phyloP scores from a whole-genome alignment of 139 green algal species.

The Coelastrella sp. region DNA sequence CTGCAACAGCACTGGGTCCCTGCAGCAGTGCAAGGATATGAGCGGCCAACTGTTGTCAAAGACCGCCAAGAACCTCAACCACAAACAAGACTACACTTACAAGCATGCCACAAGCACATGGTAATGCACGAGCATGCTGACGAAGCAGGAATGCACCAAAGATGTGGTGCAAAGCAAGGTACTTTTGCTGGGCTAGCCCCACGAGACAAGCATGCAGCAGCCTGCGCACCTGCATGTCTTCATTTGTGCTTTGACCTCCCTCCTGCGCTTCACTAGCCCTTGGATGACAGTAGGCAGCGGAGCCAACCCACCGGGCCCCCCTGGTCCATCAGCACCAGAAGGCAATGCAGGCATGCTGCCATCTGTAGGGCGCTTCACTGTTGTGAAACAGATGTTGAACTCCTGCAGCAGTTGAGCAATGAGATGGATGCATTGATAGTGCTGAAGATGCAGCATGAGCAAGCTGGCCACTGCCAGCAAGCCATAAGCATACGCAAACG shows the following conservation, averaged over 20 bases:
- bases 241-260: constrained; percentile 85
- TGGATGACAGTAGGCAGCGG: constrained; percentile 81
- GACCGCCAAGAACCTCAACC: too few relatives aligned
- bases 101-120: too few relatives aligned
- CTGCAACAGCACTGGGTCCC: constrained; percentile 80
- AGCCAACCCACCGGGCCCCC: constrained; percentile 60
- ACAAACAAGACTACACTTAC: too few relatives aligned
- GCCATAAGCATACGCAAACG: not conserved
- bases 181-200: too few relatives aligned
- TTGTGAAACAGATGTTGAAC: constrained; percentile 99
- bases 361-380: constrained; percentile 79
- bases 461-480: not conserved
- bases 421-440: not conserved
- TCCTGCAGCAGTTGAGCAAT: constrained; percentile 69
- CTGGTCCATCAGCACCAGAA: constrained; percentile 40
- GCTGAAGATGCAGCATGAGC: too few relatives aligned
- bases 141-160: too few relatives aligned
- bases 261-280: constrained; percentile 82
- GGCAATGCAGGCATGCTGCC: constrained; percentile 62
- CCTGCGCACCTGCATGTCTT: constrained; percentile 48
- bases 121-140: too few relatives aligned
- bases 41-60: too few relatives aligned
- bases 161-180: too few relatives aligned
- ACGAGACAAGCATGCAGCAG: not conserved
- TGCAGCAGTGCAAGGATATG: not conserved